Evolutionary conservation across 441 rosid genomes (phyloP).

Genomic region (Kokia cookei): DNA sequence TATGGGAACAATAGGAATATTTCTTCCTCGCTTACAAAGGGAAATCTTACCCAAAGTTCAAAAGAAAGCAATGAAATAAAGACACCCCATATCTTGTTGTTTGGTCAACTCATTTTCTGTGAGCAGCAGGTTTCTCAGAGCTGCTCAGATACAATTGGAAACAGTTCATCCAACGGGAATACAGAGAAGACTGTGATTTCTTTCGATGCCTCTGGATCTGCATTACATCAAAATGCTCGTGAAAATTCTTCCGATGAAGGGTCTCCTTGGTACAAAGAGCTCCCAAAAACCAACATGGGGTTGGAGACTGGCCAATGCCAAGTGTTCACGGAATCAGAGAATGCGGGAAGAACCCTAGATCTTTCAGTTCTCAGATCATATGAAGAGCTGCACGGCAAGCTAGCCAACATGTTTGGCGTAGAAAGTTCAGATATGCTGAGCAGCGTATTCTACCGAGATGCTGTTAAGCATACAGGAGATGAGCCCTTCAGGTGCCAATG

Average conservation of each 20-base stretch:
- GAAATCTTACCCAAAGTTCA: conserved; percentile 24
- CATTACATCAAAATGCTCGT: conserved; percentile 34
- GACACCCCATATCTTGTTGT: conserved; percentile 62
- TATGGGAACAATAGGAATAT: conserved; percentile 32
- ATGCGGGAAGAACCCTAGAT: conserved; percentile 75
- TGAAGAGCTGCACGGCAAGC: conserved; percentile 57
- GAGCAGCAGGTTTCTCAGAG: conserved; percentile 59
- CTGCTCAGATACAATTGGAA: conserved; percentile 50
- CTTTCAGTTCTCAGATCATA: conserved; percentile 66
- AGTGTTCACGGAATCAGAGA: conserved; percentile 83
- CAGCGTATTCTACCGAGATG: conserved; percentile 56
- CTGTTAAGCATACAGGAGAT: conserved; percentile 52
- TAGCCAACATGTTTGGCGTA: conserved; percentile 63
- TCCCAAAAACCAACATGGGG: conserved; percentile 23
- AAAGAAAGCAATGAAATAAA: conserved; percentile 42
- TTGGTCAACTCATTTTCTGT: conserved; percentile 74
- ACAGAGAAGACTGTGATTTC: conserved; percentile 33
- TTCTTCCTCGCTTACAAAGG: conserved; percentile 57
- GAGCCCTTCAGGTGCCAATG: conserved; percentile 71
- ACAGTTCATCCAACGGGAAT: conserved; percentile 37
- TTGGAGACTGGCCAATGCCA: conserved; percentile 72
- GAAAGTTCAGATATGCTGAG: conserved; percentile 54
- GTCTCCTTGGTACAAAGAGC: conserved; percentile 48
- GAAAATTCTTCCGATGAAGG: conserved; percentile 59
- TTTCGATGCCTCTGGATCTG: conserved; percentile 50